Base-by-base conservation (phyloP, 192 early-diverging fungal genomes). In the Coemansia brasiliensis region DNA sequence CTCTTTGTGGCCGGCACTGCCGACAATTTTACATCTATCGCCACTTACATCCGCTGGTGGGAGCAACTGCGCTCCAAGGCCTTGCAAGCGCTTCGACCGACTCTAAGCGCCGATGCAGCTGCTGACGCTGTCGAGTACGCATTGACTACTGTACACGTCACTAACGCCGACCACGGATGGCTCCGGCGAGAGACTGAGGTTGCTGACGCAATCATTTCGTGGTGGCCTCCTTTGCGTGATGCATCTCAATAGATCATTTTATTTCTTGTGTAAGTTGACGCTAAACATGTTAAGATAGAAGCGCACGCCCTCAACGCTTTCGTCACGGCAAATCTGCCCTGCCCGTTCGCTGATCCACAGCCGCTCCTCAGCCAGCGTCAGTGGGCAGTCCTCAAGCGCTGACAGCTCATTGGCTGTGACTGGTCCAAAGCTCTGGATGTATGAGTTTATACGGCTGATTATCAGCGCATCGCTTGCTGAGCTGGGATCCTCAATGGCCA, bases 271-370 rank as follows among this genome's bases (percentile, higher is more conserved):
- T 13, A 46, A 24, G 20, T 5, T 49, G 26, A 6, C 10, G 11
- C 25, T 20, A 45, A 89, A 81, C 17, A 86, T 21, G 69, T 97
- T 97, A 20, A 85, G 84, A 63, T 88, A 94, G 67, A 91, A 97
- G 27, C 84, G 73, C 27, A 95, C 58, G 5, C 94, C 95, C 57
- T 90, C 88, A 0, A 92, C 83, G 5, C 84, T 88, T 57, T 95
- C 92, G 61, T 97, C 95, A 46, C 92, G 79, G 65, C 94, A 95
- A n/a, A 95, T 67, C 22, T 84, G 67, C 0, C 91, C 93, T 27
- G 82, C 79, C 10, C 72, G 82, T 77, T 95, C 95, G 12, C 90
- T 84, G 69, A 92, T 83, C 69, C 72, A 65, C 59, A 80, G 59
- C 27, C 72, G 85, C 85, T 69, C 63, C 56, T 69, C 79, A 37